Base-by-base conservation (phyloP, 2,329 filamentous ascomycete genomes). In the Phaeosphaeria sp. region DNA sequence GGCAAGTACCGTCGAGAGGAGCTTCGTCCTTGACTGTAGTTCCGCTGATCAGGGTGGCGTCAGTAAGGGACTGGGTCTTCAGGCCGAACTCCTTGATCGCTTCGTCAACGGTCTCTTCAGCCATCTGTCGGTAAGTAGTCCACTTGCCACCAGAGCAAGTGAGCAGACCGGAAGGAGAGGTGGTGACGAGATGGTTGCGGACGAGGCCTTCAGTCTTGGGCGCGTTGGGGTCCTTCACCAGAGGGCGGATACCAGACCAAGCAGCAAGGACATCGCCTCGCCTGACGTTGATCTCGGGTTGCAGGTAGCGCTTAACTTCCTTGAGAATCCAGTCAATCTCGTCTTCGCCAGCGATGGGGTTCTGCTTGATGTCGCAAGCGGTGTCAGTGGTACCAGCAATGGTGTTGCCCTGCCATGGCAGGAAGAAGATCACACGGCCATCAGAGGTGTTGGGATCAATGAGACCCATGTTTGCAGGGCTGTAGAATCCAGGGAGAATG, bases 81-180 rank as follows among this genome's bases (percentile, higher is more conserved):
- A 95, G 84, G 8, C 81, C 79, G 77, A 92, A 94, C 57, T 86
- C 82, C 51, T 84, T 82, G 74, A 95, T 85, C 9, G 92, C 91
- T 70, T 91, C 89, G 70, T 96, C 91, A 44, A 96, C 91, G 45
- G 90, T 91, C 74, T 96, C 91, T 78, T 96, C 91, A 21, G 92
- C 91, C 92, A 96, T 96, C 77, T 96, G 91, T 55, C 92, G 89
- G 79, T 96, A 96, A 1, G 92, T 96, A 2, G 92, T 96, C 92
- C 92, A 96, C 79, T 96, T 96, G 48, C 92, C 92, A 66, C 92
- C 92, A 25, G 91, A 91, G 72, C 91, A 93, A 33, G 92, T 96
- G 64, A 96, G 80, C 20, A 96, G 84, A 11, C 92, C 92, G 6
- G 91, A 92, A 1, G 85, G 78, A n/a, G 91, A 94, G 49, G 91